Evolutionary conservation across 371 early-diverging fungal species (phyloP), one percentile per base, ranked within the genome.

Genomic region (Sporodiniella umbellata): DNA sequence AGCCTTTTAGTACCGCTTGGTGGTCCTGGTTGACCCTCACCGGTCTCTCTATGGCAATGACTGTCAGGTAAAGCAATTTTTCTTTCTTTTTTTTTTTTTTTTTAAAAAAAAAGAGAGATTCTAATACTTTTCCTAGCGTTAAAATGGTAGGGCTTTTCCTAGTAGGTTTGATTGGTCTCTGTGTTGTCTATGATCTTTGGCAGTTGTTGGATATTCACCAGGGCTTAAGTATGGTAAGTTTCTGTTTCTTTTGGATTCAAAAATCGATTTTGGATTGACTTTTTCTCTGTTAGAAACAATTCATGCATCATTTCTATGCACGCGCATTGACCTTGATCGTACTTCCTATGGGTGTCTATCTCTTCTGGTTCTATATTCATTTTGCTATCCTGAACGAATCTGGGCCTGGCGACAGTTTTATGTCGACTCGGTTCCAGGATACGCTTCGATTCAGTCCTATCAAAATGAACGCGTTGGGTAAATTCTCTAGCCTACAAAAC

Each of bases 81-180:
- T 44, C 46, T 43, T 28, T 33, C 30, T 31, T 24, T 35, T 21
- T 40, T 8, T 23, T 54, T 17, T n/a, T 21, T 23, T 10, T 62
- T 37, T 37, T 28, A 12, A 39, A n/a, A 40, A 30, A 17, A 17
- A n/a, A 26, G 30, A 10, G 30, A 10, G 10, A 28, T 7, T 4
- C 19, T 31, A 14, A 22, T 15, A 14, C 51, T 15, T 14, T 58
- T 4, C 35, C 23, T 63, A 92, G 94, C 50, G 92, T 95, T 63
- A 98, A 98, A 64, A 83, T 97, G 87, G 98, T 98, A 2, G 99
- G 99, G 7, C 64, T 95, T 14, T 88, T 98, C 56, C 82, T 91
- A 10, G 84, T 98, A 7, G 80, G 78, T 2, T 71, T 89, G 11
- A 76, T 98, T 48, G 99, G 99, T 22, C 54, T 88, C 14, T 89